These are phyloP conservation scores for Sambucus nigra DNA, from an alignment of 129 eudicot genomes.

Conservation along the genomic window DNA sequence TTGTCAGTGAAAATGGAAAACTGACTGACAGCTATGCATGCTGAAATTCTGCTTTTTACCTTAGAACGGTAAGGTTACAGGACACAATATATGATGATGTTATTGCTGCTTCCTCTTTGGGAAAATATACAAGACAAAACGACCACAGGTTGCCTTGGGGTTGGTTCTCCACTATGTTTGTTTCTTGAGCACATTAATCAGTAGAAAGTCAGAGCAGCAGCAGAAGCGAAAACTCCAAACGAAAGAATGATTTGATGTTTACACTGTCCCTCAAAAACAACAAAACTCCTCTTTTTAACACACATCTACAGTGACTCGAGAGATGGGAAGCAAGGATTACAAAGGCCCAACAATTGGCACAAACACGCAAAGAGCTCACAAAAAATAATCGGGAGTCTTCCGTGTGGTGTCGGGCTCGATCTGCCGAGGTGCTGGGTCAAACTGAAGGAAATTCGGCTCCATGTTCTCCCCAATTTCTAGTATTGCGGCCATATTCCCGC, in stretches of 20 bases:
- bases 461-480: slow-evolving; percentile 89
- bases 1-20: not conserved
- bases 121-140: slow-evolving; percentile 36
- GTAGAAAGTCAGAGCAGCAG: slow-evolving; percentile 23
- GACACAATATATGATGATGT: slow-evolving; percentile 27
- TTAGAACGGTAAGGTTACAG: slow-evolving; percentile 17
- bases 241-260: slow-evolving; percentile 55
- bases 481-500: slow-evolving; percentile 86
- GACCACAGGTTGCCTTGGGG: slow-evolving; percentile 12
- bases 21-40: not conserved
- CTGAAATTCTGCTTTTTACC: slow-evolving; percentile 15
- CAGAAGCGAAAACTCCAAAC: slow-evolving; percentile 27
- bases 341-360: slow-evolving; percentile 14
- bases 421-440: slow-evolving; percentile 93
- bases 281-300: slow-evolving; percentile 31
- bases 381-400: slow-evolving; percentile 88
- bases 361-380: slow-evolving; percentile 24
- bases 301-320: slow-evolving; percentile 44
- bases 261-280: slow-evolving; percentile 34
- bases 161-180: slow-evolving; percentile 10
- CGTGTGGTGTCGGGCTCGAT: slow-evolving; percentile 93
- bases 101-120: slow-evolving; percentile 16
- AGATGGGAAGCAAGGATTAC: slow-evolving; percentile 33
- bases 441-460: slow-evolving; percentile 94
- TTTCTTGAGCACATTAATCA: slow-evolving; percentile 2